A percentile compares a stretch with the other conserved stretches of the same genome.
Conservation (phyloP, 2,329 filamentous ascomycete species). For the Clathrospora elynae region DNA sequence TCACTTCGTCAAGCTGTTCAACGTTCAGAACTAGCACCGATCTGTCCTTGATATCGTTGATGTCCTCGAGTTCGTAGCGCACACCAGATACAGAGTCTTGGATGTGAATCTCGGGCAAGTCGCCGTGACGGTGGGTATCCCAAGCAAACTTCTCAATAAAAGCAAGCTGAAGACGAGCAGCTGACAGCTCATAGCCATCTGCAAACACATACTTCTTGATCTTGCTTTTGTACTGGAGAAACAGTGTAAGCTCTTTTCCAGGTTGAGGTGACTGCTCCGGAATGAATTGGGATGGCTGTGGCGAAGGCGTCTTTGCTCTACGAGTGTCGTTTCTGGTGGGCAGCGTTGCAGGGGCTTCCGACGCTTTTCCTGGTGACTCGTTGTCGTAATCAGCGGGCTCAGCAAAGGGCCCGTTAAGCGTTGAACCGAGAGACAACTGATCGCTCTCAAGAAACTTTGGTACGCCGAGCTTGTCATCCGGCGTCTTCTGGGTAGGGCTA, state of each 20-base stretch:
- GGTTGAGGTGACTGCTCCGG: conserved; percentile 68
- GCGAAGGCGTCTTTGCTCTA: conserved; percentile 46
- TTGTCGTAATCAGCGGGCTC: conserved; percentile 38
- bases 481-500: conserved; percentile 57
- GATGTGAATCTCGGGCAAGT: conserved; percentile 96
- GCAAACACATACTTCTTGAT: conserved; percentile 94
- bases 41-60: conserved; percentile 90
- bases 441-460: conserved; percentile 45
- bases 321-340: conserved; percentile 41
- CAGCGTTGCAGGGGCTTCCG: conserved; percentile 22
- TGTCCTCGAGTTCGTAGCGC: conserved; percentile 93
- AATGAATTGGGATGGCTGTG: conserved; percentile 52
- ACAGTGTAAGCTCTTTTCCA: conserved; percentile 88
- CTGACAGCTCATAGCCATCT: conserved; percentile 83
- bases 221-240: conserved; percentile 94
- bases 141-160: conserved; percentile 99
- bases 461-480: conserved; percentile 66
- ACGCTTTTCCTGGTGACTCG: conserved; percentile 31
- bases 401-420: conserved; percentile 44
- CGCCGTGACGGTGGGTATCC: conserved; percentile 96
- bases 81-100: conserved; percentile 95
- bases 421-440: conserved; percentile 39
- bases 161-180: conserved; percentile 86
- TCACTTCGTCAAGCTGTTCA: conserved; percentile 92
- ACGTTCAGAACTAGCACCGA: conserved; percentile 95